These are phyloP conservation scores for Astrothelium macrocarpum DNA, from an alignment of 495 filamentous ascomycete species.

Conservation along the genomic window DNA sequence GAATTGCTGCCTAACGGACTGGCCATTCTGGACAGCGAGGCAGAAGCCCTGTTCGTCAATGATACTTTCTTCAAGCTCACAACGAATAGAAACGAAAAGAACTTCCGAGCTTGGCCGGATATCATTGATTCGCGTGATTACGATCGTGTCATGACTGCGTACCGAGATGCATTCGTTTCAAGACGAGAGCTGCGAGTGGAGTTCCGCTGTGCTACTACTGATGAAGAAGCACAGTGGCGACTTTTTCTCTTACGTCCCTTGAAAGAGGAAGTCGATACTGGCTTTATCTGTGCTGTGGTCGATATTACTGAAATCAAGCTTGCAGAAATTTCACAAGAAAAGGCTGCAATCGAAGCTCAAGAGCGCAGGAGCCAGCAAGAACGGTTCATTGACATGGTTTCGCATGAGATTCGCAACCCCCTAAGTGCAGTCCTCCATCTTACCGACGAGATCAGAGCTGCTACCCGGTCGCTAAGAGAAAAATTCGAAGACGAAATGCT, in stretches of 20 bases:
- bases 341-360: conserved; percentile 27
- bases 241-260: conserved; percentile 29
- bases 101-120: conserved; percentile 30
- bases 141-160: conserved; percentile 28
- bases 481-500: conserved; percentile 9
- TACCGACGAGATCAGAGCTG: conserved; percentile 28
- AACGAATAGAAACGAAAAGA: conserved; percentile 22
- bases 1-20: conserved; percentile 32
- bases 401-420: conserved; percentile 32
- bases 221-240: conserved; percentile 24
- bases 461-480: conserved; percentile 10
- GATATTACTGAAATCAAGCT: conserved; percentile 31
- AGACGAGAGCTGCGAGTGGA: conserved; percentile 25
- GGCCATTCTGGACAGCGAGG: conserved; percentile 30
- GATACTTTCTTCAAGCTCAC: conserved; percentile 31
- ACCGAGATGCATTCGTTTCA: conserved; percentile 25
- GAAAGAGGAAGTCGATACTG: conserved; percentile 22
- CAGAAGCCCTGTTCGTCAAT: conserved; percentile 31
- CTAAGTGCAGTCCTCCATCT: conserved; percentile 31
- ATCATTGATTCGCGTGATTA: conserved; percentile 31
- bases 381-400: conserved; percentile 26
- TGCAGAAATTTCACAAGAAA: conserved; percentile 27
- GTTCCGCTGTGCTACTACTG: conserved; percentile 22
- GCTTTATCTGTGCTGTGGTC: conserved; percentile 31
- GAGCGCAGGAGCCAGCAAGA: conserved; percentile 32